Evolutionary conservation across 2,329 filamentous ascomycete species (phyloP), one percentile per base, ranked within the genome.

Genomic region (Aspergillus hiratsukae): DNA sequence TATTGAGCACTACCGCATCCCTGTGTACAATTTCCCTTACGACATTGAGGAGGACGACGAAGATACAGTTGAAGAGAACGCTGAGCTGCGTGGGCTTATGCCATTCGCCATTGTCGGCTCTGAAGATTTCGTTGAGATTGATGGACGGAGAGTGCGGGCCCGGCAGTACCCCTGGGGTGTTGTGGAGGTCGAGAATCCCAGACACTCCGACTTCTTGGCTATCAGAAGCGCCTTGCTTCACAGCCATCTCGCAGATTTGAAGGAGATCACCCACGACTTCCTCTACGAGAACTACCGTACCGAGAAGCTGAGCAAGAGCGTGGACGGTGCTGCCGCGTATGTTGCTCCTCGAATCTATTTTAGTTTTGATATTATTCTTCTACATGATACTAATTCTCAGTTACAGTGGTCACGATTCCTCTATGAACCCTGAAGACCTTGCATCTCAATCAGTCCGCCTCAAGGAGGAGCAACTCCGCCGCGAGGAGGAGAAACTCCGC

Each of bases 211-310:
- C 77, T 99, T 99, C 83, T 81, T 99, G 65, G 94, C 94, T 63
- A 96, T 99, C 72, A 88, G 94, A 74, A 97, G 92, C 58, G 94
- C 94, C 55, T 87, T 99, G 56, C 85, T 99, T 61, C 94, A 99
- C 83, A 97, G 91, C 79, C 94, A 99, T 81, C 81, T 99, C 73
- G 94, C 94, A 60, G 94, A 99, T 76, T 81, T 99, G 70, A 99
- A 99, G 87, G 94, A 99, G 78, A 99, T 99, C 73, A 99, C 94
- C 52, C 94, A 99, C 78, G 94, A 99, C 78, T 99, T 99, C 87
- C 82, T 99, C 63, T 99, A 99, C 80, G 94, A 99, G 77, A 99
- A 99, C 81, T 99, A 99, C 85, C 91, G 94, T 91, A 99, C 94
- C 72, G 94, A 99, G 89, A 97, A 97, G 83, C 89, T 99, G 69